Percentiles rank a stretch among this genome's conserved stretches.
Conservation (phyloP, 176 grass and related monocot genomes). For the Cenchrus americanus region DNA sequence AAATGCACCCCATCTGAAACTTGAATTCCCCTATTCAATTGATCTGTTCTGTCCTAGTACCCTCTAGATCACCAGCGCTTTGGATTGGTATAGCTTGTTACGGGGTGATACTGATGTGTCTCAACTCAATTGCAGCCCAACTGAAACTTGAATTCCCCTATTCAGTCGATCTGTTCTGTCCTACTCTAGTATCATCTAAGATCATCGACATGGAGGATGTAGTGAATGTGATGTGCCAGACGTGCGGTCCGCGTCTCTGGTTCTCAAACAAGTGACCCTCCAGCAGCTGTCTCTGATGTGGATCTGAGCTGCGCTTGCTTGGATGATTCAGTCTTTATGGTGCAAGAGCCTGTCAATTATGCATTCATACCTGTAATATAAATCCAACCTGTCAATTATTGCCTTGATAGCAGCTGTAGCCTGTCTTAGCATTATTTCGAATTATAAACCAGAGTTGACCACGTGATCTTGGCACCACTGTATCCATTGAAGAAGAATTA, state of each 20-base stretch:
- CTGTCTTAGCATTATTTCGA: neutral
- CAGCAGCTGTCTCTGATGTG: slow-evolving; percentile 10
- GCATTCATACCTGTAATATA: slow-evolving; percentile 16
- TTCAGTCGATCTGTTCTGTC: slow-evolving; percentile 6
- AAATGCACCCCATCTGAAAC: neutral
- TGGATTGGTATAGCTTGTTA: neutral
- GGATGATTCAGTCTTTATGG: neutral
- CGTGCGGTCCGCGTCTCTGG: neutral
- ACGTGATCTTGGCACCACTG: neutral
- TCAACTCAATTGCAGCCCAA: neutral
- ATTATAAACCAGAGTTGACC: slow-evolving; percentile 10
- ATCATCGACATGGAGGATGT: neutral
- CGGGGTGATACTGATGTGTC: neutral
- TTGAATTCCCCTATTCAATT: slow-evolving; percentile 1
- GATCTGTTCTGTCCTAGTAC: neutral
- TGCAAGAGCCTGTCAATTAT: neutral
- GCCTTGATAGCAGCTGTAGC: neutral
- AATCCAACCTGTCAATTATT: slow-evolving; percentile 5
- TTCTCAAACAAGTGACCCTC: slow-evolving; percentile 6
- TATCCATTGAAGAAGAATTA: neutral
- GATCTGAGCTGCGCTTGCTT: slow-evolving; percentile 29
- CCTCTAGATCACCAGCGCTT: neutral
- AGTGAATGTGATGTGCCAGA: slow-evolving; percentile 10
- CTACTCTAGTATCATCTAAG: neutral
- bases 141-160: neutral